phyloP scores from a whole-genome alignment of 192 early-diverging fungal species.

The Backusella parvicylindrica region DNA sequence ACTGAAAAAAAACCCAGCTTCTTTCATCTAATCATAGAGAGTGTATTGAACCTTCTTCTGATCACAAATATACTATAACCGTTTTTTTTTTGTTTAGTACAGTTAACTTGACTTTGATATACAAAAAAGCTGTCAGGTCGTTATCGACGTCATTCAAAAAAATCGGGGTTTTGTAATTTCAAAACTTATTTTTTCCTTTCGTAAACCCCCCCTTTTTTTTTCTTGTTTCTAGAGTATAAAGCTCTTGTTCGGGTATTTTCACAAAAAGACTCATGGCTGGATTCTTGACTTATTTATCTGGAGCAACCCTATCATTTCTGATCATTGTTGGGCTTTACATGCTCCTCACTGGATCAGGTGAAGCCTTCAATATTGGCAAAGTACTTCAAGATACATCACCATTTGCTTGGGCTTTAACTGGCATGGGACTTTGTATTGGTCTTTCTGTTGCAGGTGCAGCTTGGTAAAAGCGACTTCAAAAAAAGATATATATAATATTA shows the following conservation, averaged over 20 bases:
- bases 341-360: conserved; percentile 83
- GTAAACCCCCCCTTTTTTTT: background rate
- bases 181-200: background rate
- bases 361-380: conserved; percentile 83
- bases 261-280: background rate
- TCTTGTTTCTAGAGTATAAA: background rate
- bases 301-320: conserved; percentile 30
- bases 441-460: conserved; percentile 91
- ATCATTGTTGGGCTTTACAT: conserved; percentile 74
- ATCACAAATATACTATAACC: too few relatives aligned
- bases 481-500: too few relatives aligned
- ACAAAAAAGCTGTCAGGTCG: background rate
- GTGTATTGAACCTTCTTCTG: too few relatives aligned
- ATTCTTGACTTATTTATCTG: conserved; percentile 5
- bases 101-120: too few relatives aligned
- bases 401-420: conserved; percentile 85
- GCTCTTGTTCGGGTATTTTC: background rate
- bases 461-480: too few relatives aligned
- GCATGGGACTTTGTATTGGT: conserved; percentile 82
- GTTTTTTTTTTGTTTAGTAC: too few relatives aligned
- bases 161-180: background rate
- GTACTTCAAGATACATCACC: conserved; percentile 77
- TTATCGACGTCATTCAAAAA: background rate
- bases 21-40: too few relatives aligned
- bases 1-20: too few relatives aligned